Conservation (phyloP, 2,329 filamentous ascomycete species). For the Fusarium concolor region DNA sequence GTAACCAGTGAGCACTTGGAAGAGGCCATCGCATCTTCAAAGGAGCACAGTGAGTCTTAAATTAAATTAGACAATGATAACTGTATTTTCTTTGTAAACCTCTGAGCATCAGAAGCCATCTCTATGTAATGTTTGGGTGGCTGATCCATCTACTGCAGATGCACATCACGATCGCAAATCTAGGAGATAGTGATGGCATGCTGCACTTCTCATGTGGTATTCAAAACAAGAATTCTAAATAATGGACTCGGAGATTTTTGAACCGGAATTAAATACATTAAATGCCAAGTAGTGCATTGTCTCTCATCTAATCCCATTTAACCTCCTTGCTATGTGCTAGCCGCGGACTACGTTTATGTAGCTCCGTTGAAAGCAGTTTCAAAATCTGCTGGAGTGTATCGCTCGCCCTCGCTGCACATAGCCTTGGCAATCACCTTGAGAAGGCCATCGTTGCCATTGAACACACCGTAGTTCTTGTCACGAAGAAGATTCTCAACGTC, state of each 20-base stretch:
- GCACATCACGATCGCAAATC: too few species aligned
- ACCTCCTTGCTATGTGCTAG: rapidly evolving
- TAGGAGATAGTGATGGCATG: too few species aligned
- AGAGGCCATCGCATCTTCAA: neutral
- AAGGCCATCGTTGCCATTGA: slow-evolving; percentile 13
- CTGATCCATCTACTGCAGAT: too few species aligned
- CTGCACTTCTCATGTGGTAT: too few species aligned
- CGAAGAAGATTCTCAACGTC: neutral
- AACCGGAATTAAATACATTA: neutral
- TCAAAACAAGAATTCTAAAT: too few species aligned
- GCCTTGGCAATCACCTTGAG: slow-evolving; percentile 18
- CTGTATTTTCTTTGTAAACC: too few species aligned
- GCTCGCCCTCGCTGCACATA: slow-evolving; percentile 3
- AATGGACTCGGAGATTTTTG: neutral
- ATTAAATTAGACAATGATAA: too few species aligned
- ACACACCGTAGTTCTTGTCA: slow-evolving; percentile 3
- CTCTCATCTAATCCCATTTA: neutral
- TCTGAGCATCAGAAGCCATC: too few species aligned
- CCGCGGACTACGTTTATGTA: neutral
- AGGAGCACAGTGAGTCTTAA: rapidly evolving
- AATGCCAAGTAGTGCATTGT: neutral
- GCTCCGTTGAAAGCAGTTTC: slow-evolving; percentile 7
- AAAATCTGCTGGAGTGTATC: slow-evolving; percentile 8
- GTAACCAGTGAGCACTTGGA: neutral
- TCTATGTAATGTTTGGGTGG: too few species aligned